phyloP scores from a whole-genome alignment of 2,329 filamentous ascomycete species.

The Penicillium sp. region DNA sequence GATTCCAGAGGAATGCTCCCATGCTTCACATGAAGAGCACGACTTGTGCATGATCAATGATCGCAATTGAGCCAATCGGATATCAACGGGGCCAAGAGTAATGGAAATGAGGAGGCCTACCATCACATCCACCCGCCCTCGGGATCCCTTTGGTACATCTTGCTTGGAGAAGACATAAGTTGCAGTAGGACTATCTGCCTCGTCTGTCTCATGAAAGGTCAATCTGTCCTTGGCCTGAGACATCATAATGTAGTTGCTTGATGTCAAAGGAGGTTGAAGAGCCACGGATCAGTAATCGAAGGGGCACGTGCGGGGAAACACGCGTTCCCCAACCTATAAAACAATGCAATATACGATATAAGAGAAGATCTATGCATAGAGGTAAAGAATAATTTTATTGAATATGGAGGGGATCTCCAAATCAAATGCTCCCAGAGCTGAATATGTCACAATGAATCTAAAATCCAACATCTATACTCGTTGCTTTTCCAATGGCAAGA shows the following conservation, averaged over 20 bases:
- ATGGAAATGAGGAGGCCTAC: conserved; percentile 24
- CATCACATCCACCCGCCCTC: conserved; percentile 47
- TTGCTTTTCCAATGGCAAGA: conserved; percentile 13
- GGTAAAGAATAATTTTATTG: conserved; percentile 1
- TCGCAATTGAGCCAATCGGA: background rate
- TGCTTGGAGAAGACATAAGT: conserved; percentile 50
- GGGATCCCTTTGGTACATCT: conserved; percentile 11
- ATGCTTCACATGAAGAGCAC: background rate
- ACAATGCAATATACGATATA: background rate
- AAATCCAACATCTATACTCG: conserved; percentile 16
- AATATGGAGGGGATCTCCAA: background rate
- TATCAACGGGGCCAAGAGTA: background rate
- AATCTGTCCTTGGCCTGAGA: conserved; percentile 9
- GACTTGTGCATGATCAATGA: background rate
- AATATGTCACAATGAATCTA: conserved; percentile 17
- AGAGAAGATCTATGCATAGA: background rate
- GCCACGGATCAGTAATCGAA: background rate
- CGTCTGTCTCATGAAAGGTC: conserved; percentile 45
- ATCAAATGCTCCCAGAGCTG: conserved; percentile 21
- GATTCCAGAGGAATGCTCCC: too few species aligned
- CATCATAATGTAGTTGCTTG: background rate
- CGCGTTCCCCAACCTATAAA: background rate
- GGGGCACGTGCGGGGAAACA: conserved; percentile 17
- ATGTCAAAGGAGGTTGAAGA: background rate
- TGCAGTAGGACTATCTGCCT: conserved; percentile 50